These are phyloP conservation scores for Trypethelium eluteriae DNA, from an alignment of 495 filamentous ascomycete species.

Conservation along the genomic window DNA sequence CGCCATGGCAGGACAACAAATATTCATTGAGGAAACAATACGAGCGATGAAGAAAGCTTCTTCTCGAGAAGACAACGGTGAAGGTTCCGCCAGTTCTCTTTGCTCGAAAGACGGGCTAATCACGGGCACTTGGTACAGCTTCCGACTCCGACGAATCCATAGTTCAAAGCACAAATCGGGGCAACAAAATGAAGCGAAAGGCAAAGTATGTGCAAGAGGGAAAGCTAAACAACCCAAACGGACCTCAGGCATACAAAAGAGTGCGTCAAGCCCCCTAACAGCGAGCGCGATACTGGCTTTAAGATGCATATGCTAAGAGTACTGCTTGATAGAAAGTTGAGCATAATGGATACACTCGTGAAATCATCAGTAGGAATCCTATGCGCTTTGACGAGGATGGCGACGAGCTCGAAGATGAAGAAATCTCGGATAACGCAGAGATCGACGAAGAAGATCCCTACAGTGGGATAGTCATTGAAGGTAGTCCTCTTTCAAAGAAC, in stretches of 20 bases:
- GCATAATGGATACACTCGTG: constrained; percentile 74
- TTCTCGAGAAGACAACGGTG: constrained; percentile 31
- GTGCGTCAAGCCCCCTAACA: constrained; percentile 39
- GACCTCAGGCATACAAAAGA: constrained; percentile 77
- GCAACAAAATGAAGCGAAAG: constrained; percentile 81
- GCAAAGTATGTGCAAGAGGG: constrained; percentile 73
- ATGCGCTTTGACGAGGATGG: constrained; percentile 75
- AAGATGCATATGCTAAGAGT: constrained; percentile 4
- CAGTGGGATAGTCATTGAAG: constrained; percentile 69
- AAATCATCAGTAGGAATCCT: constrained; percentile 73
- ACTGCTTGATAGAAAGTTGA: constrained; percentile 57
- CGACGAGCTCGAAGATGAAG: constrained; percentile 65
- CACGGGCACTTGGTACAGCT: constrained; percentile 42
- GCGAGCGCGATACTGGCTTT: neutral
- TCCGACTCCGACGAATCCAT: constrained; percentile 83
- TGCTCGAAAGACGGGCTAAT: constrained; percentile 22
- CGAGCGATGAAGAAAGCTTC: constrained; percentile 67
- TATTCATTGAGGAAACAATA: constrained; percentile 64
- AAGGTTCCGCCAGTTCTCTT: neutral
- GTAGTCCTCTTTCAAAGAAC: constrained; percentile 40
- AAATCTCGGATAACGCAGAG: constrained; percentile 59
- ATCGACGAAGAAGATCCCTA: constrained; percentile 78
- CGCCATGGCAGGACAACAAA: constrained; percentile 64
- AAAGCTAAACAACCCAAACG: constrained; percentile 58
- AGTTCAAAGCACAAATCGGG: constrained; percentile 73